Conservation (phyloP, 768 basidiomycete genomes). For the Podaxis sp. region DNA sequence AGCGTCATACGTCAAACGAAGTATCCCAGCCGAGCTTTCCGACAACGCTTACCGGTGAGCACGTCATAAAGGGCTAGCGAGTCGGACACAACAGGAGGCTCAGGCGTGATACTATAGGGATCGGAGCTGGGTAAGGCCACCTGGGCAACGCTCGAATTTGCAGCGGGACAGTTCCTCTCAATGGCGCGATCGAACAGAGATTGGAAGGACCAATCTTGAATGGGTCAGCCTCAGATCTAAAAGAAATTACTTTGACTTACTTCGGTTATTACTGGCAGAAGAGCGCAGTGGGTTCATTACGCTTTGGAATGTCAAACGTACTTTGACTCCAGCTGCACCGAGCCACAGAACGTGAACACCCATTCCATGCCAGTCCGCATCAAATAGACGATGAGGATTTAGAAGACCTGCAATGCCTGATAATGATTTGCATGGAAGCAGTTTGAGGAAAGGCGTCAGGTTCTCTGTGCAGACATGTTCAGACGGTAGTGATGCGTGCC, state of each 20-base stretch:
- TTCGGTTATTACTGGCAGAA: conserved; percentile 50
- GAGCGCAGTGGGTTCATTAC: conserved; percentile 76
- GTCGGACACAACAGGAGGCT: conserved; percentile 38
- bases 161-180: conserved; percentile 68
- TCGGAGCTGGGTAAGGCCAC: conserved; percentile 46
- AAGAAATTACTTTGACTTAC: conserved; percentile 31
- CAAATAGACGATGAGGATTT: conserved; percentile 84
- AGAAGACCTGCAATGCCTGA: conserved; percentile 84
- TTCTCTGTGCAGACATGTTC: conserved; percentile 98
- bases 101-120: conserved; percentile 50
- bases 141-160: conserved; percentile 53
- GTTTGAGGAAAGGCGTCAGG: conserved; percentile 91
- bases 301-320: conserved; percentile 69
- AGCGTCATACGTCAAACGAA: conserved; percentile 1
- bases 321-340: conserved; percentile 55
- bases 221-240: conserved; percentile 4
- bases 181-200: conserved; percentile 69
- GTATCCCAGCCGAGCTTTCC: not conserved
- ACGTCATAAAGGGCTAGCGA: conserved; percentile 50
- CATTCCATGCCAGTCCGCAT: conserved; percentile 91
- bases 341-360: conserved; percentile 74
- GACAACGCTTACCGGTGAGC: conserved; percentile 34
- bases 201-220: conserved; percentile 71
- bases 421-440: conserved; percentile 87
- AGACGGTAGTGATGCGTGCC: conserved; percentile 76